Base-by-base conservation (phyloP, 2,329 filamentous ascomycete genomes). In the Fusarium sp. region DNA sequence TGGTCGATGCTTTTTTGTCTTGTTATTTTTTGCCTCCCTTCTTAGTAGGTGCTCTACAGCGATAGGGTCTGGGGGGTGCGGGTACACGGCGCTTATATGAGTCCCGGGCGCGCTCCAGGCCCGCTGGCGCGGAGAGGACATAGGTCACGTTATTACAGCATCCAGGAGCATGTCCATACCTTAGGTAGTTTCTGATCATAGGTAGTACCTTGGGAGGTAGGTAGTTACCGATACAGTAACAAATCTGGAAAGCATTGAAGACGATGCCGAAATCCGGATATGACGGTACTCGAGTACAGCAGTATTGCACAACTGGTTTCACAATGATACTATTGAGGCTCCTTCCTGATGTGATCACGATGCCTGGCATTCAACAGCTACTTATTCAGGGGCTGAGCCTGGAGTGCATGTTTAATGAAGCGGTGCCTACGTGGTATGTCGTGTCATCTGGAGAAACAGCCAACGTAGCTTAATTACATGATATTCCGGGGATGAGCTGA, bases 401-500 rank as follows among this genome's bases (percentile, higher is more conserved):
- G 31, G 39, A 36, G 31, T n/a, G 25, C 33, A 31, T 41, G 29
- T 54, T 51, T 41, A 49, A 54, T 47, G 59, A 66, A 61, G 58
- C 39, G 51, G 46, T 49, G 55, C 42, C 51, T 47, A 35, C 45
- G 13, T 52, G 52, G 42, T 56, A 35, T 48, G 13, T 52, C 55
- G 42, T 56, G 53, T 55, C 45, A 50, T 52, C 43, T 36, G 45
- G 18, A 45, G 20, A 48, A 47, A 35, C 48, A 66, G 47, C 36
- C 52, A 46, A 41, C 37, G 50, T 62, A 63, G 60, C 51, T 67
- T 48, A 53, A 66, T 58, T 54, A 66, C 50, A 67, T 39, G 45
- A 57, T 66, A 50, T 53, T 51, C 55, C 50, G 46, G 67, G 37
- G 46, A 45, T 43, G 47, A 63, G 50, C 47, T 63, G 46, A 57